phyloP scores from a whole-genome alignment of 1,284 basidiomycete species.

The Takashimella koratensis region DNA sequence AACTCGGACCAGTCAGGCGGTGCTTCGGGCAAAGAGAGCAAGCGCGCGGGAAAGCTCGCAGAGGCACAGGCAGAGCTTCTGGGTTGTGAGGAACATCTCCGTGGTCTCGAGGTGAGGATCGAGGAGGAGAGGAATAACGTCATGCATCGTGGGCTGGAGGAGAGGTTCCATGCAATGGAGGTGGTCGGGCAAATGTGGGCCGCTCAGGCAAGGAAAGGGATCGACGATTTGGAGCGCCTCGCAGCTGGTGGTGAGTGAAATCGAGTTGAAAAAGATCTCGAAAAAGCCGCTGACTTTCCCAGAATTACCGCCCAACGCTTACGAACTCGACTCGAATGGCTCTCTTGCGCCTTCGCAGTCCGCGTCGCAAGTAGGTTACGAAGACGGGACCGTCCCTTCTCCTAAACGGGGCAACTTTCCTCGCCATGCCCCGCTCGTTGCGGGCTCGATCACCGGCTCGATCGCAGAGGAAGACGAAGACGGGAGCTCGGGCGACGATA shows the following conservation, averaged over 20 bases:
- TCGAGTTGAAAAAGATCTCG: too few species aligned
- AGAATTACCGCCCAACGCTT: constrained; percentile 39
- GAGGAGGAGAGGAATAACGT: constrained; percentile 49
- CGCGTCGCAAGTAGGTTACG: constrained; percentile 45
- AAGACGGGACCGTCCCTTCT: constrained; percentile 25
- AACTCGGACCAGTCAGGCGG: constrained; percentile 22
- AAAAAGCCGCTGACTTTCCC: too few species aligned
- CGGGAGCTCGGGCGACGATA: constrained; percentile 41
- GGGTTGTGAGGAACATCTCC: constrained; percentile 48
- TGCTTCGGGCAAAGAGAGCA: constrained; percentile 37
- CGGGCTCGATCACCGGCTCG: constrained; percentile 41
- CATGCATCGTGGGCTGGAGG: constrained; percentile 47
- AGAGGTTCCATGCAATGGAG: constrained; percentile 49
- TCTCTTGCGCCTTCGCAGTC: constrained; percentile 50
- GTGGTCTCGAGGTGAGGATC: constrained; percentile 44
- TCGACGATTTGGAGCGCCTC: constrained; percentile 40
- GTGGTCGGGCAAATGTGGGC: constrained; percentile 49
- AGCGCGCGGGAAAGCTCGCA: constrained; percentile 43
- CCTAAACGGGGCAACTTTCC: constrained; percentile 4
- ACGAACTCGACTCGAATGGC: constrained; percentile 49
- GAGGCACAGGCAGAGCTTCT: constrained; percentile 49
- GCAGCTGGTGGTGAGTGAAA: constrained; percentile 32
- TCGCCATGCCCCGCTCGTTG: constrained; percentile 12
- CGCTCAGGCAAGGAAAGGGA: constrained; percentile 41
- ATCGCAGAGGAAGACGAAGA: constrained; percentile 48